Conservation (phyloP, 2,329 filamentous ascomycete species). For the Neonectria faginata region DNA sequence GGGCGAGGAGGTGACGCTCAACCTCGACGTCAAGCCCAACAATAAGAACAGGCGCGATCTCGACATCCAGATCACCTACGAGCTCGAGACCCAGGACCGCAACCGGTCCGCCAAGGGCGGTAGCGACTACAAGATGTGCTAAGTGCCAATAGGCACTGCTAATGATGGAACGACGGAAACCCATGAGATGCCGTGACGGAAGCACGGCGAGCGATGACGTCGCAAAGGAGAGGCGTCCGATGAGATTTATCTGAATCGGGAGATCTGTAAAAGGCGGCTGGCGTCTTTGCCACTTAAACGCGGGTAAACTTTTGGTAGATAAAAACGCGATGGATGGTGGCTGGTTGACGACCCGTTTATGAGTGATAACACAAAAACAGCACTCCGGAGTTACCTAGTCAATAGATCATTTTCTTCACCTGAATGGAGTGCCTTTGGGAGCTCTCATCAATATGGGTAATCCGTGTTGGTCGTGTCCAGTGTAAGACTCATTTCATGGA, state of each 20-base stretch:
- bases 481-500: not conserved
- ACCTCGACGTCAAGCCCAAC: conserved; percentile 87
- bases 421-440: conserved; percentile 6
- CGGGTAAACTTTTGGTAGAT: conserved; percentile 39
- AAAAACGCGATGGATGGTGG: conserved; percentile 39
- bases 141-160: conserved; percentile 42
- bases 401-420: conserved; percentile 45
- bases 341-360: conserved; percentile 44
- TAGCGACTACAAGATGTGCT: conserved; percentile 86
- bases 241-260: conserved; percentile 34
- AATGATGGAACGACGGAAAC: conserved; percentile 41
- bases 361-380: conserved; percentile 46
- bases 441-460: not conserved
- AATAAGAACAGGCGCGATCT: conserved; percentile 94
- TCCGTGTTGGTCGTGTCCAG: not conserved
- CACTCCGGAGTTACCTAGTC: conserved; percentile 46
- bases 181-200: conserved; percentile 1
- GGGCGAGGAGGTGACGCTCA: conserved; percentile 81
- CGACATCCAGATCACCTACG: conserved; percentile 89
- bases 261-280: conserved; percentile 41
- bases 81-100: conserved; percentile 79
- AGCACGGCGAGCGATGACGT: not conserved
- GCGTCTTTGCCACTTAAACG: conserved; percentile 45
- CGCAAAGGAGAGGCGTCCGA: conserved; percentile 13
- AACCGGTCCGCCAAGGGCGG: conserved; percentile 75